Evolutionary conservation across 257 asterid genomes (phyloP).

Genomic region (Jaltomata sinuosa): DNA sequence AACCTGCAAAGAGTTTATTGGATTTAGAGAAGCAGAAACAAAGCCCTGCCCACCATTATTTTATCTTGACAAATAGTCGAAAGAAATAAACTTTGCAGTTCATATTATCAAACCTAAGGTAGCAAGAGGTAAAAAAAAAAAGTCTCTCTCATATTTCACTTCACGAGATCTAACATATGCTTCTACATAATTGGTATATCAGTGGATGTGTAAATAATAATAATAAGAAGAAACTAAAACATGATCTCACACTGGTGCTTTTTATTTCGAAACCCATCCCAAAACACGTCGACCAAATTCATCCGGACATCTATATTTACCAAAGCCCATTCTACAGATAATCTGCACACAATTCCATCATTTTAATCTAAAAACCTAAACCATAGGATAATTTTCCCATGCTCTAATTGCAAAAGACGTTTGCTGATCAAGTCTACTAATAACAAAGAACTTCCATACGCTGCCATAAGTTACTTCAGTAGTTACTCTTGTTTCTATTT

Average conservation of each 20-base stretch:
- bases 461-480: not conserved
- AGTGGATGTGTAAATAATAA: not conserved
- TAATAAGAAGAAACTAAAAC: not conserved
- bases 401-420: not conserved
- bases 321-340: not conserved
- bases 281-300: not conserved
- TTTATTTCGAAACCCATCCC: not conserved
- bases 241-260: not conserved
- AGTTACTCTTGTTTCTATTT: not conserved
- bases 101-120: not conserved
- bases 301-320: not conserved
- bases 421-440: not conserved
- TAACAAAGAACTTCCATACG: not conserved
- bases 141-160: not conserved
- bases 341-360: not conserved
- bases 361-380: not conserved
- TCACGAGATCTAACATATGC: not conserved
- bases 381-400: not conserved
- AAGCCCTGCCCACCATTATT: not conserved
- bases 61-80: not conserved
- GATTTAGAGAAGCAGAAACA: not conserved
- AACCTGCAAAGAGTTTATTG: slow-evolving; percentile 26
- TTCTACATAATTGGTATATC: not conserved
- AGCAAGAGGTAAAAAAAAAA: not conserved
- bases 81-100: not conserved